Conservation (phyloP, 495 filamentous ascomycete species). For the Tuber calosporum region DNA sequence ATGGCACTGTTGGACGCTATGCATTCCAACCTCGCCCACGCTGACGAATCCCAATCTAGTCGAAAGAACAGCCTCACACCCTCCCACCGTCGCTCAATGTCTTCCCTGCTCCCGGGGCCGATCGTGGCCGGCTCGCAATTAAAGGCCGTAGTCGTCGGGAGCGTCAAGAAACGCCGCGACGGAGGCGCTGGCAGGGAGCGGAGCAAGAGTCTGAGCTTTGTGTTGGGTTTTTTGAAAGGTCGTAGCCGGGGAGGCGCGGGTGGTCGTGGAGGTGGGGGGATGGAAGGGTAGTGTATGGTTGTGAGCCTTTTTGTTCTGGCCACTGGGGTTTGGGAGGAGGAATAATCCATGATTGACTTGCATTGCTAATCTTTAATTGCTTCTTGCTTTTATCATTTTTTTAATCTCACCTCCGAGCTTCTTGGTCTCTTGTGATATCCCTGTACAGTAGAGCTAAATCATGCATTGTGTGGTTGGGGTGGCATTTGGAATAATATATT, state of each 20-base stretch:
- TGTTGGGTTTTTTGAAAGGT: constrained; percentile 19
- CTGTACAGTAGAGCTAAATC: neutral
- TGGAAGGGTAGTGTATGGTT: neutral
- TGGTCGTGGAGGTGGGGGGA: neutral
- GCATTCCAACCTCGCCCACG: neutral
- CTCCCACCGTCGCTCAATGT: constrained; percentile 11
- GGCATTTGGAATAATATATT: neutral
- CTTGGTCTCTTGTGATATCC: neutral
- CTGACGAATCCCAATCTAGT: neutral
- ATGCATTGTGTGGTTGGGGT: neutral
- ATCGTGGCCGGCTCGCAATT: constrained; percentile 37
- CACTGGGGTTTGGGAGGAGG: neutral
- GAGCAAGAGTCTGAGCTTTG: constrained; percentile 27
- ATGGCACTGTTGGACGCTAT: neutral
- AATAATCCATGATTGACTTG: neutral
- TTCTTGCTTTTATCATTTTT: neutral
- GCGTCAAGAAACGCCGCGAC: constrained; percentile 2
- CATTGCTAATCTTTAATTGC: neutral
- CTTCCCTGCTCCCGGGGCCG: constrained; percentile 24
- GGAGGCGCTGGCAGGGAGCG: constrained; percentile 4
- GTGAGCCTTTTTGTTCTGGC: neutral
- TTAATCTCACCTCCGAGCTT: neutral
- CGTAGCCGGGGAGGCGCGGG: constrained; percentile 1
- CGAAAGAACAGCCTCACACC: constrained; percentile 7
- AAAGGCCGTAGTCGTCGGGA: constrained; percentile 23